Base-by-base conservation (phyloP, 371 early-diverging fungal genomes). In the Mortierella sp. region DNA sequence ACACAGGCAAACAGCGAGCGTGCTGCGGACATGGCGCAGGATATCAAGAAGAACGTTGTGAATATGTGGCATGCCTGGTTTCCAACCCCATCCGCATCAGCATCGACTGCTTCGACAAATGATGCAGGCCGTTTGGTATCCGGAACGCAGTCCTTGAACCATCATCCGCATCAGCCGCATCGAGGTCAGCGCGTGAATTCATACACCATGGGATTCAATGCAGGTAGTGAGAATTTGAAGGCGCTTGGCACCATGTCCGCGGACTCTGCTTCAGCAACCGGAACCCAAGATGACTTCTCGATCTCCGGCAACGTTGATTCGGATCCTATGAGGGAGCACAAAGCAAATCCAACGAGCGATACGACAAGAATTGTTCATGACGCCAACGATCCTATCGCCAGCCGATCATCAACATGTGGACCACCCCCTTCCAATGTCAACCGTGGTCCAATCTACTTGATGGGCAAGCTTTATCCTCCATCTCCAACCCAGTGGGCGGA, bases 21-120 rank as follows among this genome's bases (percentile, higher is more conserved):
- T 38, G 76, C 76, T 30, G 76, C 69, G 21, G 76, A 74, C 38
- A 74, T 74, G 76, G 76, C 76, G 1, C 64, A 68, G 41, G 76
- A 74, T 34, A 42, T 74, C 10, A 76, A 69, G 54, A 76, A 69
- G 54, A 76, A 76, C 26, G 70, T 76, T 0, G 76, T 76, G 38
- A 76, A 76, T 28, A 65, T 76, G 63, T 76, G 76, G 76, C 24
- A 76, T 58, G 62, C 76, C 2, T 76, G 76, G 76, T 69, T 76
- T 34, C 65, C 76, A 0, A 58, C 64, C 3, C 45, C 68, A 41
- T 34, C 34, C 10, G 38, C 54, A 16, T 42, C 71, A 6, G 34
- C 60, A 6, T 19, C 64, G 7, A 26, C 63, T 19, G 27, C 52
- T 0, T 30, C 65, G 26, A 38, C 71, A 53, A 45, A 39, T 28